These are phyloP conservation scores for Talaromyces nanjingensis DNA, from an alignment of 495 filamentous ascomycete species.

Conservation along the genomic window DNA sequence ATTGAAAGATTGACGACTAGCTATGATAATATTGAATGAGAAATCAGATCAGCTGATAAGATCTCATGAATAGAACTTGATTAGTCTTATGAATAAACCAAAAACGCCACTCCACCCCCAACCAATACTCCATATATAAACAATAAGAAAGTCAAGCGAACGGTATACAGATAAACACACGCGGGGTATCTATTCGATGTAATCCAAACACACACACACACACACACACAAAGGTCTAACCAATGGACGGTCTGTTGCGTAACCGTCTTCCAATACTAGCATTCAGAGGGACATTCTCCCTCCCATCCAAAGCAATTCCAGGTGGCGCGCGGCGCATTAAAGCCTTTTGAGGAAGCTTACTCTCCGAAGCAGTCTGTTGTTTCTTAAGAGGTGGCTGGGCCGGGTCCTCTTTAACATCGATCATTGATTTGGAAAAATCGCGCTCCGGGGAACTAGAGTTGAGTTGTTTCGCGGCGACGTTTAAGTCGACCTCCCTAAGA, in stretches of 20 bases:
- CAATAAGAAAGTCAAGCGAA: neutral
- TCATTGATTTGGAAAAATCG: slow-evolving; percentile 9
- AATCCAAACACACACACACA: neutral
- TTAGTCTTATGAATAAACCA: neutral
- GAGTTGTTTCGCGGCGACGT: slow-evolving; percentile 34
- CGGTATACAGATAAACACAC: neutral
- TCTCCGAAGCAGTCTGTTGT: slow-evolving; percentile 35
- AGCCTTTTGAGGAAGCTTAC: slow-evolving; percentile 36
- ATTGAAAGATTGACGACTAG: neutral
- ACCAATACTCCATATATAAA: neutral
- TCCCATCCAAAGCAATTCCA: slow-evolving; percentile 43
- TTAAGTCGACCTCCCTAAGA: slow-evolving; percentile 50
- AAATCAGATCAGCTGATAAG: neutral
- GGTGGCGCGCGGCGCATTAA: slow-evolving; percentile 34
- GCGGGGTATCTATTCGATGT: neutral
- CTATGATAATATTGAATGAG: neutral
- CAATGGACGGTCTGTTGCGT: slow-evolving; percentile 21
- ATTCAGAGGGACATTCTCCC: slow-evolving; percentile 50
- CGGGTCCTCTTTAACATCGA: slow-evolving; percentile 26
- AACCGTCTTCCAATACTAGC: slow-evolving; percentile 20
- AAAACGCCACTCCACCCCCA: neutral
- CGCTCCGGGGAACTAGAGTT: slow-evolving; percentile 17
- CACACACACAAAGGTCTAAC: neutral
- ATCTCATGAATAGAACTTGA: neutral
- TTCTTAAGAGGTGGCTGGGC: slow-evolving; percentile 46